Evolutionary conservation across 257 asterid genomes (phyloP).

Genomic region (Solanum habrochaites): DNA sequence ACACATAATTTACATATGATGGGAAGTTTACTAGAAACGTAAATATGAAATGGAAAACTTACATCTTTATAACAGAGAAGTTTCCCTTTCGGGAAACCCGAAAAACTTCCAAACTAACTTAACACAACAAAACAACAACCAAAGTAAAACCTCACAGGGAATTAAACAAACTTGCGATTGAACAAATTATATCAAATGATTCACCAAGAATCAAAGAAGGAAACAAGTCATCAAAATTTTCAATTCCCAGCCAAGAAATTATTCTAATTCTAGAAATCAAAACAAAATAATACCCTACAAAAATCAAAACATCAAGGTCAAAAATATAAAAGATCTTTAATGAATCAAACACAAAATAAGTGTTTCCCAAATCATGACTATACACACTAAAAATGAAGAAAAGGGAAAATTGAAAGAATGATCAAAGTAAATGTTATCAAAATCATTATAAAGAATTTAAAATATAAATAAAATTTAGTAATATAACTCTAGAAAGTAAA

Average conservation of each 20-base stretch:
- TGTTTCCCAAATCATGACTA: conserved; percentile 27
- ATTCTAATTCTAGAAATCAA: conserved; percentile 1
- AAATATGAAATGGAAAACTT: too few relatives aligned
- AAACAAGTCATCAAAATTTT: background rate
- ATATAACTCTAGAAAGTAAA: conserved; percentile 5
- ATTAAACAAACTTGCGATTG: conserved; percentile 12
- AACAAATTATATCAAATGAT: background rate
- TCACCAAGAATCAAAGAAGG: background rate
- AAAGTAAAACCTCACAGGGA: background rate
- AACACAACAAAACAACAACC: background rate
- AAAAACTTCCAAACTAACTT: too few relatives aligned
- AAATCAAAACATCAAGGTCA: conserved; percentile 11
- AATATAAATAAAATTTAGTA: background rate
- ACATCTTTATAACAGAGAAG: too few relatives aligned
- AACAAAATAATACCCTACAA: conserved; percentile 12
- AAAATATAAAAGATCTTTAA: conserved; percentile 14
- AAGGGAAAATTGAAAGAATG: conserved; percentile 8
- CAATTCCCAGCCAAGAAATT: background rate
- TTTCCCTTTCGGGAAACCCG: too few relatives aligned
- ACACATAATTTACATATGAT: too few relatives aligned
- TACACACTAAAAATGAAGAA: background rate
- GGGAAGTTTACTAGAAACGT: too few relatives aligned
- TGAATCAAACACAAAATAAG: conserved; percentile 2
- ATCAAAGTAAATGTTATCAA: conserved; percentile 17
- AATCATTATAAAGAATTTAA: background rate